Evolutionary conservation across 176 grass and related monocot genomes (phyloP), one percentile per base, ranked within the genome.

Genomic region (Calamus simplicifolius): DNA sequence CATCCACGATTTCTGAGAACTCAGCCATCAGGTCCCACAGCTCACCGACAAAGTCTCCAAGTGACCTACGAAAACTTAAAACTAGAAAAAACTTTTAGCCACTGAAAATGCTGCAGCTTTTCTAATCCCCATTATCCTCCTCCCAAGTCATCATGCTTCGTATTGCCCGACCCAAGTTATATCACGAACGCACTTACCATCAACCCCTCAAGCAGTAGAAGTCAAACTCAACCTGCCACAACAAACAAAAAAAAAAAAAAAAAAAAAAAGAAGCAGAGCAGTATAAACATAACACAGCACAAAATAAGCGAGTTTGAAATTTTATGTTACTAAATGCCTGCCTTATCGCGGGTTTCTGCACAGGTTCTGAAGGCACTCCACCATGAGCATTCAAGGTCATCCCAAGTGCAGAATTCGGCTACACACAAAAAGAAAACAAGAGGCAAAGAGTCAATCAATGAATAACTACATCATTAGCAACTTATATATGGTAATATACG

Each of bases 271-370:
- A 69, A 69, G 82, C 61, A 73, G 81, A 62, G 66, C 62, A 84
- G 77, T 67, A 87, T 85, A 85, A 96, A 90, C 80, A 90, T 90
- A 35, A 35, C 82, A 80, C 54, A 60, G 82, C 70, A 59, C 75
- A 78, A 71, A 6, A 14, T 35, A 25, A 17, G 5, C 51, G 18
- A 75, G 75, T 35, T 43, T 48, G 67, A 5, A 58, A 79, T 28
- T 1, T 26, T 54, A 17, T 60, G 50, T 52, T 23, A 23, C 21
- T 23, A 61, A 77, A 58, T 56, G 38, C 84, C 59, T 98, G 87
- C 93, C 87, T 98, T 69, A 78, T 18, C 53, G 57, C 64, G 13
- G 51, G 53, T 27, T 75, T 81, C 72, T 82, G 50, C 5, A 59
- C 10, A 54, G 18, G 59, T 75, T 74, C 87, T 3, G 53, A 74